Evolutionary conservation across 306 rosid genomes (phyloP).

Genomic region (Prinsepia uniflora): DNA sequence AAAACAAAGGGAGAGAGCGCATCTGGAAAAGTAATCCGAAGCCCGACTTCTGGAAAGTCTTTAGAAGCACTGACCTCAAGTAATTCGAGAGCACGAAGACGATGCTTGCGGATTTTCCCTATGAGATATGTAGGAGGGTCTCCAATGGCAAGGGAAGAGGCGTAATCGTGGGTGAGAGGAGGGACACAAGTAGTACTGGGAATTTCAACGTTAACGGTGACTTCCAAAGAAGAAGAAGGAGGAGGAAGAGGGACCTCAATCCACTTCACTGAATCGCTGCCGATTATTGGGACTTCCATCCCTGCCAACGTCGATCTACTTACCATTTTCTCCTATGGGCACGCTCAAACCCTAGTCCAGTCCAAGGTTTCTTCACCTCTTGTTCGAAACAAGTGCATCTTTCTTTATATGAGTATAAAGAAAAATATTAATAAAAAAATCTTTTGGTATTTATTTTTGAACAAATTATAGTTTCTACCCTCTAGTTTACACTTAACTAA

Average conservation of each 20-base stretch:
- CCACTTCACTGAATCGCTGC: constrained; percentile 67
- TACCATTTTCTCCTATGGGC: neutral
- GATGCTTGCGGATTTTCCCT: constrained; percentile 74
- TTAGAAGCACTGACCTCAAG: constrained; percentile 57
- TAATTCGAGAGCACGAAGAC: constrained; percentile 56
- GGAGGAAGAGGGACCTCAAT: constrained; percentile 52
- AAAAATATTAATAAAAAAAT: too few relatives aligned
- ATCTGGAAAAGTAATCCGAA: constrained; percentile 62
- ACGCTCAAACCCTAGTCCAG: neutral
- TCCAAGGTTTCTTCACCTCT: too few relatives aligned
- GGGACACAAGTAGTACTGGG: constrained; percentile 18
- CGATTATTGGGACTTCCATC: constrained; percentile 68
- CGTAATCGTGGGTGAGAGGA: constrained; percentile 46
- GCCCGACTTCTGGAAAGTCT: constrained; percentile 58
- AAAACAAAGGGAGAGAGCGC: constrained; percentile 62
- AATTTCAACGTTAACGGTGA: neutral
- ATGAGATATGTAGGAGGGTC: constrained; percentile 61
- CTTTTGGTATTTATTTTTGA: too few relatives aligned
- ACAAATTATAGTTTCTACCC: too few relatives aligned
- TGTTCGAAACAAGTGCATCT: too few relatives aligned
- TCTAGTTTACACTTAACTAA: too few relatives aligned
- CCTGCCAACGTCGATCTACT: too few relatives aligned
- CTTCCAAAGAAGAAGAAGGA: constrained; percentile 24
- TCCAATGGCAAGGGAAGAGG: constrained; percentile 57
- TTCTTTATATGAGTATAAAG: too few relatives aligned